phyloP scores from a whole-genome alignment of 805 yeast genomes.

The Soucietia sequanensis region DNA sequence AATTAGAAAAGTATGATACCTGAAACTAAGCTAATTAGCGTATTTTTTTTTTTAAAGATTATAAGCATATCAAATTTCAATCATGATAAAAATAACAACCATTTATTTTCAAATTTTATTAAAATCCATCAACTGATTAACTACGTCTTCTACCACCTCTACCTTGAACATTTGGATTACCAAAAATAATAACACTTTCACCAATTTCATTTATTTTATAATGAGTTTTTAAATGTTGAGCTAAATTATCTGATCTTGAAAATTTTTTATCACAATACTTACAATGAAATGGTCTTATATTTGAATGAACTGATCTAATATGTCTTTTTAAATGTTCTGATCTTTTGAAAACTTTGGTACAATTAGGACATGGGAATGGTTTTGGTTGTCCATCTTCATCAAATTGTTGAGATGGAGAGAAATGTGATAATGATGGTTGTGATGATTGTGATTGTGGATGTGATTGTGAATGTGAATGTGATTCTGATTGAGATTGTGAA shows the following conservation, averaged over 20 bases:
- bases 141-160: slow-evolving; percentile 25
- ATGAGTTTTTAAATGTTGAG: slow-evolving; percentile 45
- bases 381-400: slow-evolving; percentile 16
- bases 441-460: too few relatives aligned
- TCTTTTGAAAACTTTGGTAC: slow-evolving; percentile 42
- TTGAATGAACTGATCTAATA: slow-evolving; percentile 43
- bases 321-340: slow-evolving; percentile 45
- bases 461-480: too few relatives aligned
- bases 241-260: slow-evolving; percentile 41
- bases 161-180: slow-evolving; percentile 6
- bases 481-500: too few relatives aligned
- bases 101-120: too few relatives aligned
- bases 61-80: too few relatives aligned
- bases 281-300: slow-evolving; percentile 44
- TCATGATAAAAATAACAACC: too few relatives aligned
- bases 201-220: slow-evolving; percentile 32
- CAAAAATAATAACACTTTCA: slow-evolving; percentile 13
- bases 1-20: too few relatives aligned
- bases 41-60: too few relatives aligned
- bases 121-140: too few relatives aligned
- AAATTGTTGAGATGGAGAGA: neutral
- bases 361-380: slow-evolving; percentile 41
- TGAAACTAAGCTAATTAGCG: too few relatives aligned
- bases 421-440: too few relatives aligned
- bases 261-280: slow-evolving; percentile 45